Evolutionary conservation across 495 filamentous ascomycete species (phyloP).

Genomic region (Letharia lupina): DNA sequence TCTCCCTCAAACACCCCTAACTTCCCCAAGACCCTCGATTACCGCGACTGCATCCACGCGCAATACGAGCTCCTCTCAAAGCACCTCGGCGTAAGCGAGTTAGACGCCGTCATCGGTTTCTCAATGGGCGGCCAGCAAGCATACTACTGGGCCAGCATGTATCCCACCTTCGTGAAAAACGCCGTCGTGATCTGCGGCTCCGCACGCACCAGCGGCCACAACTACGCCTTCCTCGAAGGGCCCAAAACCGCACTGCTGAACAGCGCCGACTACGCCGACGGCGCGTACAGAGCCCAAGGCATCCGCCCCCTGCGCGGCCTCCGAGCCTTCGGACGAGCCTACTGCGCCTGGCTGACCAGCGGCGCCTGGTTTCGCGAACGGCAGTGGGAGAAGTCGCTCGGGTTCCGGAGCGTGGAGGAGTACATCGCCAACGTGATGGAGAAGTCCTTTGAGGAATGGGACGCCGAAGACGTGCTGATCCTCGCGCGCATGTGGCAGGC

Average conservation of each 20-base stretch:
- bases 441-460: conserved; percentile 29
- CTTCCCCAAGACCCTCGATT: conserved; percentile 28
- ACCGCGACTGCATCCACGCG: conserved; percentile 32
- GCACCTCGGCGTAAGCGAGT: conserved; percentile 24
- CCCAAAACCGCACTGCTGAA: conserved; percentile 35
- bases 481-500: conserved; percentile 40
- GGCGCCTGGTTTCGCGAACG: conserved; percentile 37
- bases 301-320: conserved; percentile 29
- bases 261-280: conserved; percentile 36
- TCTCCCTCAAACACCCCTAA: conserved; percentile 30
- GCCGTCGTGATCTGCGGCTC: conserved; percentile 35
- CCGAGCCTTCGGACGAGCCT: conserved; percentile 37
- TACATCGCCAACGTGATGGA: conserved; percentile 31
- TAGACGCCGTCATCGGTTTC: conserved; percentile 37
- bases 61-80: conserved; percentile 28
- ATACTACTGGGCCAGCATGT: conserved; percentile 39
- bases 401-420: conserved; percentile 31
- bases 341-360: conserved; percentile 37
- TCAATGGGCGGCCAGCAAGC: conserved; percentile 43
- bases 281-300: conserved; percentile 28
- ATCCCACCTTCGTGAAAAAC: conserved; percentile 34
- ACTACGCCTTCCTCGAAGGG: conserved; percentile 43
- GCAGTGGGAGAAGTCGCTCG: conserved; percentile 31
- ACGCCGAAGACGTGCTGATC: conserved; percentile 38
- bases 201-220: conserved; percentile 38